These are phyloP conservation scores for Gillenia trifoliata DNA, from an alignment of 306 rosid genomes.

Conservation along the genomic window DNA sequence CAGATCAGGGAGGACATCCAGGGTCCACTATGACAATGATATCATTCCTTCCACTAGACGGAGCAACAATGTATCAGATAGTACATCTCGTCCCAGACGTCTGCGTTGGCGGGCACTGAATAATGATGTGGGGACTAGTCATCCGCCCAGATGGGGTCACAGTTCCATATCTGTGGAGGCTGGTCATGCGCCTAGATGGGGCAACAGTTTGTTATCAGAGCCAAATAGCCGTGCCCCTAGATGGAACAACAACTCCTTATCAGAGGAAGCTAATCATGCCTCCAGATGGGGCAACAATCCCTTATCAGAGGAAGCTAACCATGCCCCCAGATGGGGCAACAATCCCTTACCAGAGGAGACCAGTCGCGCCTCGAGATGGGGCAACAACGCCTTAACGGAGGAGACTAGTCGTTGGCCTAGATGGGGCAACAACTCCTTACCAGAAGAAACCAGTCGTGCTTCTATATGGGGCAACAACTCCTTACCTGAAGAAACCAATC, in stretches of 20 bases:
- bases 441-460: not conserved
- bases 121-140: conserved; percentile 19
- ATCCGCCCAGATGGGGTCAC: conserved; percentile 33
- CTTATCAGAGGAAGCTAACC: not conserved
- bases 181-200: conserved; percentile 34
- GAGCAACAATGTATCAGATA: conserved; percentile 35
- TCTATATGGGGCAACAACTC: conserved; percentile 18
- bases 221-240: not conserved
- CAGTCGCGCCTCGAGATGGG: not conserved
- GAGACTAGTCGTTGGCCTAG: conserved; percentile 6
- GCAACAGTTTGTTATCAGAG: conserved; percentile 24
- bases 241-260: conserved; percentile 14
- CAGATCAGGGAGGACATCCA: conserved; percentile 32
- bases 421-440: conserved; percentile 14
- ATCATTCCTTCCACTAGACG: conserved; percentile 38
- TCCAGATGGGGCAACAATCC: conserved; percentile 10
- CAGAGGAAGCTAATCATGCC: not conserved
- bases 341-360: not conserved
- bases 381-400: conserved; percentile 15
- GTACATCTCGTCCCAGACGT: conserved; percentile 21
- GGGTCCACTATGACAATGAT: conserved; percentile 26
- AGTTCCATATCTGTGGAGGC: conserved; percentile 8
- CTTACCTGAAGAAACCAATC: not conserved
- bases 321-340: conserved; percentile 14
- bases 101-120: conserved; percentile 26